Conservation (phyloP, 2,329 filamentous ascomycete genomes). For the Xylariaceae sp. region DNA sequence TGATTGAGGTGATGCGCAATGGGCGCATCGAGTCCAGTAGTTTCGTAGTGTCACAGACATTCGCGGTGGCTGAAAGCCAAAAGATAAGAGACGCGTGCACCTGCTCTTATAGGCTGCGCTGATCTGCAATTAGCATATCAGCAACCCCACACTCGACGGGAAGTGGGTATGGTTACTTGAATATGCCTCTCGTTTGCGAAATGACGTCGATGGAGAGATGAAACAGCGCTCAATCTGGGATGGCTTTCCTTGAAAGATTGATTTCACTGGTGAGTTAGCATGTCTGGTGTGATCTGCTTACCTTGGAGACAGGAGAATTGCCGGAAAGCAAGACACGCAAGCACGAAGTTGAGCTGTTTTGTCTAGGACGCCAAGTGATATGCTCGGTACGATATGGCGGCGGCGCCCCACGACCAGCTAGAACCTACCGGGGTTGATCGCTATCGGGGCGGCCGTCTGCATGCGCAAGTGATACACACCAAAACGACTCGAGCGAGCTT, state of each 20-base stretch:
- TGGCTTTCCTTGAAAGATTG: not conserved
- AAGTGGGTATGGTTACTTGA: not conserved
- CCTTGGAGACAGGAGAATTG: not conserved
- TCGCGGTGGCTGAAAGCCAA: not conserved
- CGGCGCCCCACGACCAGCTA: too few species aligned
- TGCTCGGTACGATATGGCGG: too few species aligned
- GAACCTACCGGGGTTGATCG: too few species aligned
- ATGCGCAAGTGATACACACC: too few species aligned
- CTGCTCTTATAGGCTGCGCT: conserved; percentile 9
- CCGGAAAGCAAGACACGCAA: not conserved
- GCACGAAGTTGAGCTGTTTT: too few species aligned
- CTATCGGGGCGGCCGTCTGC: too few species aligned
- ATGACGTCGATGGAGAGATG: not conserved
- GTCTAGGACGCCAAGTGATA: too few species aligned
- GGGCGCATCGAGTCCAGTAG: too few species aligned
- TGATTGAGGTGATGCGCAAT: too few species aligned
- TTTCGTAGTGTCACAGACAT: not conserved
- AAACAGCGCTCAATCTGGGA: not conserved
- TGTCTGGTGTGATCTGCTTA: too few species aligned
- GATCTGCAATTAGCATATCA: not conserved
- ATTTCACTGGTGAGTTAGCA: too few species aligned
- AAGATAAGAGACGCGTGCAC: conserved; percentile 6
- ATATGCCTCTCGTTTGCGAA: not conserved
- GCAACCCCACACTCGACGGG: not conserved
- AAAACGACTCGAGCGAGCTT: too few species aligned